These are phyloP conservation scores for Ganoderma multipileum DNA, from an alignment of 1,284 basidiomycete species.

Conservation along the genomic window DNA sequence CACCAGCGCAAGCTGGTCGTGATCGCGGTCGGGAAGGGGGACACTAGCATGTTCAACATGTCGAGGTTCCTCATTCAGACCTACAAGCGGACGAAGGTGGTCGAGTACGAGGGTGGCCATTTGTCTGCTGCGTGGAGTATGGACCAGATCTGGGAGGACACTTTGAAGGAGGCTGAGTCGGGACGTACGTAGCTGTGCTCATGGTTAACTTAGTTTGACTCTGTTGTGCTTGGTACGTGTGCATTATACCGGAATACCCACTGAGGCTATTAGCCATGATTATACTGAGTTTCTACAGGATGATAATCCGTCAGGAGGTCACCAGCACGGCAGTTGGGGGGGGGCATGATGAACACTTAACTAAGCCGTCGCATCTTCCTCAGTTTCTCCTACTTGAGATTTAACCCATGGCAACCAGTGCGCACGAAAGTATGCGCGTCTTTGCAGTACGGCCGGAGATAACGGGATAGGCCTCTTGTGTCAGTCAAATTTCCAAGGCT, in stretches of 20 bases:
- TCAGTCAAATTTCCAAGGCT: background rate
- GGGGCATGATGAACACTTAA: background rate
- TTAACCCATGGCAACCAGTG: background rate
- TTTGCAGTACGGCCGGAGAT: background rate
- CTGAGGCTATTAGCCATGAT: no score
- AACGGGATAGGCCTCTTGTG: background rate
- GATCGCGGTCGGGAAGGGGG: conserved; percentile 48
- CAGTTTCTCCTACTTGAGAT: background rate
- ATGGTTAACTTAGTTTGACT: background rate
- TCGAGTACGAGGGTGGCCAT: conserved; percentile 54
- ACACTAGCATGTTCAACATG: conserved; percentile 49
- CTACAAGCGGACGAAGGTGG: conserved; percentile 49
- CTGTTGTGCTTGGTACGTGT: background rate
- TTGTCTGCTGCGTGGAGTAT: conserved; percentile 49
- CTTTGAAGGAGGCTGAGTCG: conserved; percentile 32
- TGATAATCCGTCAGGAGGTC: no score
- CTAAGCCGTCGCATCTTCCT: no score
- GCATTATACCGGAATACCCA: background rate
- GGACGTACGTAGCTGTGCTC: background rate
- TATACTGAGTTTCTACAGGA: no score
- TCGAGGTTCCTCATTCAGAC: conserved; percentile 51
- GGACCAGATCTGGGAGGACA: conserved; percentile 52
- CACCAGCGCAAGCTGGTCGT: conserved; percentile 52
- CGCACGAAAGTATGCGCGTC: background rate
- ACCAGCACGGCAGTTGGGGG: no score